Conservation (phyloP, 2,329 filamentous ascomycete species). For the Fonsecaea multimorphosa region DNA sequence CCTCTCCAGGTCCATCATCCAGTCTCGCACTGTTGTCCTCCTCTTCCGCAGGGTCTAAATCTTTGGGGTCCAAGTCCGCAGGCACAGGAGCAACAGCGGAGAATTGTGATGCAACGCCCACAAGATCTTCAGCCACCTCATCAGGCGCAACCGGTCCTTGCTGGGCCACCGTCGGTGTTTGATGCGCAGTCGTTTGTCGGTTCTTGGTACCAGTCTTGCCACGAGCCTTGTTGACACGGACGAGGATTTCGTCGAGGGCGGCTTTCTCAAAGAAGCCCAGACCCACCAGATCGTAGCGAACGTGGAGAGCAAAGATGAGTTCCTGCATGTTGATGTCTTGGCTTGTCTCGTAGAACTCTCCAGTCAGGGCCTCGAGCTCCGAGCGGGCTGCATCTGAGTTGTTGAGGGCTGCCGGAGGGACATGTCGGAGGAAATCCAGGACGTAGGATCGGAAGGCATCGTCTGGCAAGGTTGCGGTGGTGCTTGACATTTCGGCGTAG, state of each 20-base stretch:
- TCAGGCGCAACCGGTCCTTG: background rate
- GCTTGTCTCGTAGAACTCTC: background rate
- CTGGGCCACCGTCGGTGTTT: background rate
- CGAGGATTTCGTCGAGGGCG: background rate
- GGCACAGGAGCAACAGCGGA: background rate
- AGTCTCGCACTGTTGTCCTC: background rate
- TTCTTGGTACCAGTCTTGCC: background rate
- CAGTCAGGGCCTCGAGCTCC: background rate
- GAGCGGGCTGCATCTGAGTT: background rate
- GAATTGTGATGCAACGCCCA: background rate
- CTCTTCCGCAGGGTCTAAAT: background rate
- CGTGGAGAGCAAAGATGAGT: background rate
- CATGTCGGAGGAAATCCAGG: background rate
- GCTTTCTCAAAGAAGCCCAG: background rate
- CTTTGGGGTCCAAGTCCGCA: background rate
- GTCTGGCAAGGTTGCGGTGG: background rate
- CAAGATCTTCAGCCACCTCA: background rate
- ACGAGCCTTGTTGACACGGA: background rate
- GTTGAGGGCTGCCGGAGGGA: background rate
- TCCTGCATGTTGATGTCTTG: background rate
- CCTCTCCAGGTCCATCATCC: background rate
- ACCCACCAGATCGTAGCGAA: background rate
- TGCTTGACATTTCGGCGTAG: background rate
- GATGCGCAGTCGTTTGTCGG: background rate
- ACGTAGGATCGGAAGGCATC: background rate